Base-by-base conservation (phyloP, 208 protist genomes). In the Wallacemonas sp. region DNA sequence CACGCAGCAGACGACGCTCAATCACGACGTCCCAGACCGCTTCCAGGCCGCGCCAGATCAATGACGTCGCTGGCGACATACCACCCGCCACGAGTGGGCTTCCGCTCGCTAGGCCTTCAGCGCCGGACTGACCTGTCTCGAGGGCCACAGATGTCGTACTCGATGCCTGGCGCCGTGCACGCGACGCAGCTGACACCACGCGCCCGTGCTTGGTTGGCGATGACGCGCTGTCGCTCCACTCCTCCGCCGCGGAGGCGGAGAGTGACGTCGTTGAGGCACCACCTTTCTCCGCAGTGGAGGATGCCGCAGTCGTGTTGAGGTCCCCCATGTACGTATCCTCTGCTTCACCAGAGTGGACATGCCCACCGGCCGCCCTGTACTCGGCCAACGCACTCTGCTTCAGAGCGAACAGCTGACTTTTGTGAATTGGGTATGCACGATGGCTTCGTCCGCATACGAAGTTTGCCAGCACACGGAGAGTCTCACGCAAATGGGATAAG, bases 371-470 rank as follows among this genome's bases (percentile, higher is more conserved):
- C 39, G 41, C 22, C 34, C 3, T 33, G 12, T 33, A 49, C 15
- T 36, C 34, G 19, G 53, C 49, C 11, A 66, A 38, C 1, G 42
- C 34, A 4, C 56, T 30, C 26, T 4, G 19, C 27, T 72, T 86
- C 38, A 60, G 68, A 19, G 44, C 58, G n/a, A 30, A 45, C 2
- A 80, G 65, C 21, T 70, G 22, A 14, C 24, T 54, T 24, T 66
- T 45, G 1, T 62, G 71, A 0, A 83, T 64, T 0, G 89, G 89
- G 62, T 80, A 95, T n/a, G 46, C 24, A 11, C 80, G 69, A 62
- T 95, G 89, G 53, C 89, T 95, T 46, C 84, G 61, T 1, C 89
- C 84, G 17, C 31, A 53, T 30, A 93, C 47, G 64, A 95, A 93
- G 63, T 46, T 86, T 47, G 69, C 44, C 9, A 95, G 51, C 21